Percentiles rank a stretch among this genome's conserved stretches.
These are phyloP conservation scores for Elsinoe batatas DNA, from an alignment of 2,329 filamentous ascomycete genomes.

Conservation along the genomic window DNA sequence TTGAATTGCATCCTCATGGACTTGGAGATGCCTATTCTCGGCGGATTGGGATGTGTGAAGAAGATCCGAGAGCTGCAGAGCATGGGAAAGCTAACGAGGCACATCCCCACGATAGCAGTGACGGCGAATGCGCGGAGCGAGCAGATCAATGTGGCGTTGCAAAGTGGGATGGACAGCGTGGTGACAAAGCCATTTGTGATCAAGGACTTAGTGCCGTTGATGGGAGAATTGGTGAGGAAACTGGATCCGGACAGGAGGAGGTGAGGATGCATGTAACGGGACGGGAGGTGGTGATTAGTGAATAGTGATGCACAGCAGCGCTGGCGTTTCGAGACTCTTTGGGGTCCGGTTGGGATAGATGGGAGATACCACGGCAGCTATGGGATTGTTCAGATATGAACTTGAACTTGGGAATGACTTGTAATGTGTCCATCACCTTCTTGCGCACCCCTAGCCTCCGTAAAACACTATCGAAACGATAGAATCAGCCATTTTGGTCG, in stretches of 20 bases:
- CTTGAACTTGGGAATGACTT: no score
- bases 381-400: no score
- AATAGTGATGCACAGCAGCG: no score
- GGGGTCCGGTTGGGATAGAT: no score
- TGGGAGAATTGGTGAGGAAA: slow-evolving; percentile 21
- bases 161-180: slow-evolving; percentile 20
- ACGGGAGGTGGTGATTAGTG: no score
- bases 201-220: slow-evolving; percentile 26
- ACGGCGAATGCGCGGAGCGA: slow-evolving; percentile 62
- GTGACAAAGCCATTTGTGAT: slow-evolving; percentile 29
- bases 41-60: slow-evolving; percentile 59
- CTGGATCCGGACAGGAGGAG: slow-evolving; percentile 6
- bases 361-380: no score
- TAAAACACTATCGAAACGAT: no score
- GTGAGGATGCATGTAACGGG: background rate
- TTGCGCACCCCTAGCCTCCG: no score
- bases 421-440: no score
- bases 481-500: no score
- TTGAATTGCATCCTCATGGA: slow-evolving; percentile 8
- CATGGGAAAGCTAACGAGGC: slow-evolving; percentile 46
- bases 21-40: slow-evolving; percentile 66
- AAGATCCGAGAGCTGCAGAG: slow-evolving; percentile 52
- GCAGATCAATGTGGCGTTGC: slow-evolving; percentile 17
- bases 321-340: no score
- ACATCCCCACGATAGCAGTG: slow-evolving; percentile 61